phyloP scores from a whole-genome alignment of 257 asterid genomes.

The Gentiana macrophylla region DNA sequence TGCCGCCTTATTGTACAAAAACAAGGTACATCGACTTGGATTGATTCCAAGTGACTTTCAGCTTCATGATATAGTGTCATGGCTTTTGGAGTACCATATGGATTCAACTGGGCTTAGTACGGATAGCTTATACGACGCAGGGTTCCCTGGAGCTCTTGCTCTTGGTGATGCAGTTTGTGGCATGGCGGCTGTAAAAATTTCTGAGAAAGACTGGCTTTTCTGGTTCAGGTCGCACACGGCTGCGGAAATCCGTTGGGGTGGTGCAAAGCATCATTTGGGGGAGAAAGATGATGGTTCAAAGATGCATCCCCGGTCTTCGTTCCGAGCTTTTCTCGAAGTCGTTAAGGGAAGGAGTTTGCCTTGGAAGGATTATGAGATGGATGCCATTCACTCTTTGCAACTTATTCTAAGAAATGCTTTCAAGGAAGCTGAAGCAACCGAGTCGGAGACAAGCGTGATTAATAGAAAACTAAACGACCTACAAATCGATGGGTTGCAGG shows the following conservation, averaged over 20 bases:
- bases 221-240: constrained; percentile 97
- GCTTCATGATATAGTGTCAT: constrained; percentile 62
- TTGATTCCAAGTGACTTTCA: constrained; percentile 58
- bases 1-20: constrained; percentile 53
- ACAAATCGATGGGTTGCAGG: constrained; percentile 70
- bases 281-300: constrained; percentile 74
- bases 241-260: constrained; percentile 78
- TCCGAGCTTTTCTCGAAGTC: constrained; percentile 82
- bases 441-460: constrained; percentile 31
- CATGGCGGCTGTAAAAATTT: constrained; percentile 87
- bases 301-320: constrained; percentile 91
- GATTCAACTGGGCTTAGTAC: constrained; percentile 91
- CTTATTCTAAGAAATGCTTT: constrained; percentile 70
- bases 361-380: constrained; percentile 97
- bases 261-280: constrained; percentile 74
- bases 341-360: constrained; percentile 69
- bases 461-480: constrained; percentile 62
- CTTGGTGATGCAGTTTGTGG: constrained; percentile 79
- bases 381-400: constrained; percentile 90
- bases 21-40: constrained; percentile 45
- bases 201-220: constrained; percentile 77
- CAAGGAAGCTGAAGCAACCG: constrained; percentile 34
- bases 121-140: constrained; percentile 83
- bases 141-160: constrained; percentile 80
- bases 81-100: constrained; percentile 76